Evolutionary conservation across 768 basidiomycete species (phyloP).

Genomic region (Tremella mesenterica): DNA sequence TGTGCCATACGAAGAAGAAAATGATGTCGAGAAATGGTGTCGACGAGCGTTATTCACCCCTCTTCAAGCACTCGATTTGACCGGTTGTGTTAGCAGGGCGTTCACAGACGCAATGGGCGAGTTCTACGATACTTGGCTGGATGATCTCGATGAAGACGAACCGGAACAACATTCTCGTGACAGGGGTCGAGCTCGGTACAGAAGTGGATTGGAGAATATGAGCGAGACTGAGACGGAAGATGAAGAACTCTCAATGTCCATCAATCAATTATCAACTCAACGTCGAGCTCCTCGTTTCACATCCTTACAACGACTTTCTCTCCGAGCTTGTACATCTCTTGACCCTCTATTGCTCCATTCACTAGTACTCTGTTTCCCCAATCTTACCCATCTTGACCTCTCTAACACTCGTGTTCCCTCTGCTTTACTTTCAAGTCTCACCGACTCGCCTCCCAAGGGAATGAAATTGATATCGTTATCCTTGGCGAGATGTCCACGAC

Average conservation of each 20-base stretch:
- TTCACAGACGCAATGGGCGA: slow-evolving; percentile 79
- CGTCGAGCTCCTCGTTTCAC: slow-evolving; percentile 25
- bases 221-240: slow-evolving; percentile 21
- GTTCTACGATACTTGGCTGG: slow-evolving; percentile 52
- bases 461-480: slow-evolving; percentile 69
- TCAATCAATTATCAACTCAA: neutral
- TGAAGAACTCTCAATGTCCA: slow-evolving; percentile 15
- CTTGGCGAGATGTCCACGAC: slow-evolving; percentile 72
- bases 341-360: slow-evolving; percentile 28
- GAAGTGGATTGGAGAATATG: slow-evolving; percentile 7
- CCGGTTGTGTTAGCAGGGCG: slow-evolving; percentile 85
- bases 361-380: slow-evolving; percentile 35
- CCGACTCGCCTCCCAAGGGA: slow-evolving; percentile 49
- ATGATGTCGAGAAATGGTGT: slow-evolving; percentile 60
- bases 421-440: slow-evolving; percentile 43
- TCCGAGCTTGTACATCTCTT: slow-evolving; percentile 40
- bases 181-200: slow-evolving; percentile 16
- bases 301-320: slow-evolving; percentile 33
- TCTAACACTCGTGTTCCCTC: slow-evolving; percentile 41
- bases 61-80: slow-evolving; percentile 82
- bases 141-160: slow-evolving; percentile 14
- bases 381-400: slow-evolving; percentile 44
- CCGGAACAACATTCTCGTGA: slow-evolving; percentile 23
- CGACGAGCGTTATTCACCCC: slow-evolving; percentile 50
- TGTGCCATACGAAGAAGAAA: slow-evolving; percentile 57